These are phyloP conservation scores for Eurotiales sp. DNA, from an alignment of 2,329 filamentous ascomycete genomes.

Conservation along the genomic window DNA sequence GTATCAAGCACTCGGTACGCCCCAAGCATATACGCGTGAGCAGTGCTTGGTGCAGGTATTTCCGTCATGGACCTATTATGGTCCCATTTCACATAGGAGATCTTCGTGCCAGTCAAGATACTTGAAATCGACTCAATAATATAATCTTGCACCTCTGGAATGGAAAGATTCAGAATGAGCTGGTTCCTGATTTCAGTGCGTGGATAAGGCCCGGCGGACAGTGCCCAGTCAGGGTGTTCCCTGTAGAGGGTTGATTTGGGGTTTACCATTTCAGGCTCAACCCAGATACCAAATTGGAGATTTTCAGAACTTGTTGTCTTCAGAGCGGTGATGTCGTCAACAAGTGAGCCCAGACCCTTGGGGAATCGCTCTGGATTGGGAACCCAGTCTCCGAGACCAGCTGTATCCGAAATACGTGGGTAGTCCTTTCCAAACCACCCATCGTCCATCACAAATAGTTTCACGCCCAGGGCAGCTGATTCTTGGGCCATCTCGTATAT, in stretches of 20 bases:
- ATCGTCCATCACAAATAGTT: constrained; percentile 63
- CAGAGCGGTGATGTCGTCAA: constrained; percentile 24
- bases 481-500: constrained; percentile 55
- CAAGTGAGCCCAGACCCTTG: constrained; percentile 51
- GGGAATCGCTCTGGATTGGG: constrained; percentile 59
- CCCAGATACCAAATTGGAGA: constrained; percentile 62
- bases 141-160: constrained; percentile 61
- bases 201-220: constrained; percentile 56
- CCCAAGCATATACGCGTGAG: constrained; percentile 61
- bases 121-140: constrained; percentile 55
- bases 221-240: constrained; percentile 61
- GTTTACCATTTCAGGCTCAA: constrained; percentile 67
- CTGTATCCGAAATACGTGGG: constrained; percentile 55
- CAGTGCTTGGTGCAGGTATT: constrained; percentile 49
- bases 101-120: constrained; percentile 52
- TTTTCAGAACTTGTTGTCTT: constrained; percentile 32
- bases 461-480: constrained; percentile 57
- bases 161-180: constrained; percentile 59
- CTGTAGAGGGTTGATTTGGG: constrained; percentile 59
- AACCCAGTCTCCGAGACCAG: constrained; percentile 62
- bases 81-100: constrained; percentile 65
- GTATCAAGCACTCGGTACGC: constrained; percentile 60
- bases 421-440: constrained; percentile 65
- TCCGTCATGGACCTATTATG: constrained; percentile 65
- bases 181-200: constrained; percentile 44